A percentile compares a stretch with the other conserved stretches of the same genome.
These are phyloP conservation scores for Teunomyces aglyptinius DNA, from an alignment of 805 yeast genomes.

Conservation along the genomic window DNA sequence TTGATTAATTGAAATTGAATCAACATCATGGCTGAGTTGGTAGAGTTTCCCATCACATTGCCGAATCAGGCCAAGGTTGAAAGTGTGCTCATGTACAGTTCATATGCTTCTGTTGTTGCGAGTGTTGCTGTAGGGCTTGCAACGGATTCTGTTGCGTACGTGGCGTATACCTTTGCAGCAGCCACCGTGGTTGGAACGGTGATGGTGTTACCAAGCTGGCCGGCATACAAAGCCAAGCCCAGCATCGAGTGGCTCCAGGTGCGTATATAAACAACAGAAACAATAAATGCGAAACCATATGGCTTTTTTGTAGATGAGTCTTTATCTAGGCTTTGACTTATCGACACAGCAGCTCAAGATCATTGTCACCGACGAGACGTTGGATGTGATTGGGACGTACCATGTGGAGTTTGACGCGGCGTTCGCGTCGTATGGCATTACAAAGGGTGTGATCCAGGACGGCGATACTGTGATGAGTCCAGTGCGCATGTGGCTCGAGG, in stretches of 20 bases:
- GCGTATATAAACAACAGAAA: constrained; percentile 14
- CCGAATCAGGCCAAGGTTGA: constrained; percentile 50
- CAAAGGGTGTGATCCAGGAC: constrained; percentile 66
- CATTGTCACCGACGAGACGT: constrained; percentile 54
- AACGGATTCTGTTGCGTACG: constrained; percentile 41
- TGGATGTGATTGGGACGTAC: constrained; percentile 55
- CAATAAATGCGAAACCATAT: constrained; percentile 1
- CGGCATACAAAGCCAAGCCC: constrained; percentile 50
- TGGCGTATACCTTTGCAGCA: constrained; percentile 38
- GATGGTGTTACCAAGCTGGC: constrained; percentile 57
- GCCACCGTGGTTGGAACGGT: constrained; percentile 29
- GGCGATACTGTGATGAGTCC: constrained; percentile 69
- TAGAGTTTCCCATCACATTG: constrained; percentile 24
- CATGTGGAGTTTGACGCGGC: constrained; percentile 72
- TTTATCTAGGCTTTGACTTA: constrained; percentile 73
- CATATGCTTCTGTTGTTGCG: constrained; percentile 31
- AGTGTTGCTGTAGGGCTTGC: constrained; percentile 50
- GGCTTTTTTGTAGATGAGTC: not conserved
- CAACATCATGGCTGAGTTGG: constrained; percentile 10
- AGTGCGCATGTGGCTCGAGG: constrained; percentile 87
- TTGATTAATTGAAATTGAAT: no score
- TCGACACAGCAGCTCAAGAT: constrained; percentile 89
- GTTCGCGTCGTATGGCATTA: constrained; percentile 58
- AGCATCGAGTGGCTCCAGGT: constrained; percentile 44
- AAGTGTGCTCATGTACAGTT: constrained; percentile 18